Conservation (phyloP, 345 rosid species). For the Turnera subulata region DNA sequence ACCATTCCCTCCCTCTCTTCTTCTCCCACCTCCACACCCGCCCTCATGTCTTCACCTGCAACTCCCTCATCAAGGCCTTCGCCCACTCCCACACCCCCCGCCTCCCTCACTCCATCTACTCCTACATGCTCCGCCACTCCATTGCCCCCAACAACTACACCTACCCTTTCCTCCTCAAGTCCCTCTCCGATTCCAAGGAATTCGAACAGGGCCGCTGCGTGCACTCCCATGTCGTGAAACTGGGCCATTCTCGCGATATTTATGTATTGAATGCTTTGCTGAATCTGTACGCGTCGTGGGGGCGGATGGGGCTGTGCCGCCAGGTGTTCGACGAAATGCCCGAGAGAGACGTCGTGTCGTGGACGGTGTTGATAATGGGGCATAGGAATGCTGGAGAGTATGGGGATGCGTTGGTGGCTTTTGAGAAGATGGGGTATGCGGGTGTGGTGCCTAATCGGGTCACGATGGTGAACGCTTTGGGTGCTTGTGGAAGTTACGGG, state of each 20-base stretch:
- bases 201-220: constrained; percentile 29
- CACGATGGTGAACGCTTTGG: constrained; percentile 55
- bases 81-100: constrained; percentile 36
- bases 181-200: constrained; percentile 36
- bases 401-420: constrained; percentile 44
- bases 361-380: constrained; percentile 51
- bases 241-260: constrained; percentile 40
- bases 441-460: constrained; percentile 48
- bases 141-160: constrained; percentile 43
- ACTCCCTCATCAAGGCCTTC: constrained; percentile 46
- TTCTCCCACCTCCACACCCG: constrained; percentile 19
- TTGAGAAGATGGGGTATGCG: constrained; percentile 46
- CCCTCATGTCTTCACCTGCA: constrained; percentile 50
- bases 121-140: constrained; percentile 31
- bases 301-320: constrained; percentile 30
- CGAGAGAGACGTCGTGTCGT: constrained; percentile 49
- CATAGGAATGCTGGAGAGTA: constrained; percentile 25
- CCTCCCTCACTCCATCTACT: constrained; percentile 34
- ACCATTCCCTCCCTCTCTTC: constrained; percentile 26
- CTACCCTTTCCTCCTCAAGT: constrained; percentile 55
- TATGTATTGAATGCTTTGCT: constrained; percentile 42
- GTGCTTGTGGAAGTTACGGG: constrained; percentile 38
- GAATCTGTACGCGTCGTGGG: constrained; percentile 36
- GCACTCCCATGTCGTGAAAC: constrained; percentile 43
- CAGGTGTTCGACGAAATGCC: constrained; percentile 51